These are phyloP conservation scores for Spathaspora arborariae DNA, from an alignment of 805 yeast species.

Conservation along the genomic window DNA sequence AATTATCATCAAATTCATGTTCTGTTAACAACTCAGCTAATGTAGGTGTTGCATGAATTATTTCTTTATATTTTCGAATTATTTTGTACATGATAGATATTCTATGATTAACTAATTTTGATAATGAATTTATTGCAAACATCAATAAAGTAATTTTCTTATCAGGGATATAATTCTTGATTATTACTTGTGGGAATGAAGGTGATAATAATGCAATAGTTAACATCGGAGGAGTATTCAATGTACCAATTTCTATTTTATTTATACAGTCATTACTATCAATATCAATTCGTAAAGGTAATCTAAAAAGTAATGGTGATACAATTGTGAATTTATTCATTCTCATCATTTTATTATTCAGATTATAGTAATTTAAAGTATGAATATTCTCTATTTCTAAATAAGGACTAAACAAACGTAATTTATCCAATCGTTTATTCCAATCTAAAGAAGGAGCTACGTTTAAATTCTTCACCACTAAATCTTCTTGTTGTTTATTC, in stretches of 20 bases:
- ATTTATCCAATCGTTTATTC: conserved; percentile 20
- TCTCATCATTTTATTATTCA: conserved; percentile 9
- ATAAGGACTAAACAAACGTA: conserved; percentile 24
- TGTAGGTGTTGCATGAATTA: conserved; percentile 14
- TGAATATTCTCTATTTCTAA: conserved; percentile 16
- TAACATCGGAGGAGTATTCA: conserved; percentile 3
- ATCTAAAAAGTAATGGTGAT: conserved; percentile 20
- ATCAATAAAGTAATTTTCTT: conserved; percentile 26
- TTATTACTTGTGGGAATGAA: conserved; percentile 16
- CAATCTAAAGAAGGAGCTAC: conserved; percentile 36
- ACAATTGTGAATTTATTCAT: conserved; percentile 13
- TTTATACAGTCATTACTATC: conserved; percentile 12
- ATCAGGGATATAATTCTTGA: conserved; percentile 20
- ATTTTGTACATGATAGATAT: conserved; percentile 18
- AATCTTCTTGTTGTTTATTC: conserved; percentile 15
- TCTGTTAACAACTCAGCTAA: conserved; percentile 7
- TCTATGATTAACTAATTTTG: conserved; percentile 20
- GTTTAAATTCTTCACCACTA: conserved; percentile 21
- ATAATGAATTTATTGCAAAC: conserved; percentile 29
- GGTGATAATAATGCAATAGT: conserved; percentile 20
- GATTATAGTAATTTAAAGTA: conserved; percentile 10
- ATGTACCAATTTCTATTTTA: conserved; percentile 6
- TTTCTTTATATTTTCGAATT: conserved; percentile 14
- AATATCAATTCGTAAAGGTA: conserved; percentile 15
- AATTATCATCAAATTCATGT: conserved; percentile 14